These are phyloP conservation scores for Lithohypha guttulata DNA, from an alignment of 2,329 filamentous ascomycete genomes.

Conservation along the genomic window DNA sequence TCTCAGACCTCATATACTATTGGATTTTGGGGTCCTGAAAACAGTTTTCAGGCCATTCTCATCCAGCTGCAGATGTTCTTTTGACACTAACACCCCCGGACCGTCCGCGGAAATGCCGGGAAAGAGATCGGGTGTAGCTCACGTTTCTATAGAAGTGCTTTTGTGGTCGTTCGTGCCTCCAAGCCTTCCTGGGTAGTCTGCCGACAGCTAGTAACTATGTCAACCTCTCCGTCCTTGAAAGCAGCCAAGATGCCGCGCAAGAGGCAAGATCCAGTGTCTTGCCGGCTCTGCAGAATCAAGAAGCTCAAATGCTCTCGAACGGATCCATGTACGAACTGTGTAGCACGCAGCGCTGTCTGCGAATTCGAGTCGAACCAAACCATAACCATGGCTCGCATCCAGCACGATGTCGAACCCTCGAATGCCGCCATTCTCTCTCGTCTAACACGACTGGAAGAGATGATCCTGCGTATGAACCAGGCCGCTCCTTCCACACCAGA, in stretches of 20 bases:
- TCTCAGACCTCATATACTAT: no score
- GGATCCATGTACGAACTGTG: constrained; percentile 41
- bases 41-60: no score
- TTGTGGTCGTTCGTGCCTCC: no score
- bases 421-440: constrained; percentile 16
- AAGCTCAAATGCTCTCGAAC: constrained; percentile 46
- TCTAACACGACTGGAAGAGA: constrained; percentile 18
- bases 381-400: constrained; percentile 1
- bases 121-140: no score
- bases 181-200: neutral
- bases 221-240: neutral
- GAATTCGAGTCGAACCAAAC: constrained; percentile 6
- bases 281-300: constrained; percentile 30
- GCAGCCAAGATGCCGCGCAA: neutral
- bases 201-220: neutral
- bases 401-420: constrained; percentile 3
- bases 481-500: neutral
- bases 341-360: constrained; percentile 24
- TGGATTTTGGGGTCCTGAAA: no score
- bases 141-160: no score
- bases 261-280: constrained; percentile 32
- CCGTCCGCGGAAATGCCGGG: no score
- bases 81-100: no score
- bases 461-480: constrained; percentile 12
- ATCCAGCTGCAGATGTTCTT: no score